Evolutionary conservation across 164 flowering plant species (phyloP).

Genomic region (Chimonanthus praecox): DNA sequence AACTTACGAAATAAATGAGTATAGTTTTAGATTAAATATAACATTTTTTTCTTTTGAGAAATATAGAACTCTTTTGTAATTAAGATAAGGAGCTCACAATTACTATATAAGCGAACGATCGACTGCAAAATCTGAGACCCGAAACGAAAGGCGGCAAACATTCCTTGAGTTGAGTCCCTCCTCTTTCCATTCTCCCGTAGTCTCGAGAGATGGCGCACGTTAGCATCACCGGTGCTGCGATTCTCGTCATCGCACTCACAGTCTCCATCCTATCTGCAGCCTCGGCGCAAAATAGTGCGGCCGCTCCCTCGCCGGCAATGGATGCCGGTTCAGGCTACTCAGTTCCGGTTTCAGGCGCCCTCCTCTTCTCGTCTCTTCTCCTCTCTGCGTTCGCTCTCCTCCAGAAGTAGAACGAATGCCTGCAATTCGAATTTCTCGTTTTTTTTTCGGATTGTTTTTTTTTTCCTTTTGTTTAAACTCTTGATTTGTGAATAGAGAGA

Average conservation of each 20-base stretch:
- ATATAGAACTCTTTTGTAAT: not conserved
- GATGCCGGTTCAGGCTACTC: conserved; percentile 1
- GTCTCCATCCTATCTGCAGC: not conserved
- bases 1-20: no score
- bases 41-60: not conserved
- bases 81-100: not conserved
- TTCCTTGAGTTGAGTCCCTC: not conserved
- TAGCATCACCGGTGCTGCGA: not conserved
- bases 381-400: not conserved
- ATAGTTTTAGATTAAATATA: no score
- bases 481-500: no score
- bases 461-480: not conserved
- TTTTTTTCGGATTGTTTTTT: not conserved
- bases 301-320: not conserved
- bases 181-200: not conserved
- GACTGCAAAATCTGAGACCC: not conserved
- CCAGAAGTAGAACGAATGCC: not conserved
- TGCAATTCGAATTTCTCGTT: not conserved
- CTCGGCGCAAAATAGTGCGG: not conserved
- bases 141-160: no score
- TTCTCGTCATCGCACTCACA: not conserved
- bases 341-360: not conserved
- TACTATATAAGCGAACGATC: not conserved
- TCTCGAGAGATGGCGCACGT: not conserved
- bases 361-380: not conserved